Evolutionary conservation across 352 stramenopile species (phyloP).

Genomic region (Phytophthora pinifolia): DNA sequence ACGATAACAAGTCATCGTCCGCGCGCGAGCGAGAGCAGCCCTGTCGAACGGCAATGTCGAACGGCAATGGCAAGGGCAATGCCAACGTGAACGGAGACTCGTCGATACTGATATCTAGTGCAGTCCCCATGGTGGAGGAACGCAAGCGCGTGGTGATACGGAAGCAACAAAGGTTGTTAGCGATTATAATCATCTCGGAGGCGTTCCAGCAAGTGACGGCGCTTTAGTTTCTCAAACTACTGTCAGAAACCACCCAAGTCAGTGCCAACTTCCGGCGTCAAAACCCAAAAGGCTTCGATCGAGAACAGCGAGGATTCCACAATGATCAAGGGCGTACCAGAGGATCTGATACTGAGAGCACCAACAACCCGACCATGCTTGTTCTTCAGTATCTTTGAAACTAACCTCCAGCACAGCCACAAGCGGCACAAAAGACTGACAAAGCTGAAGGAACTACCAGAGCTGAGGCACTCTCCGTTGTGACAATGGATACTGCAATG

Average conservation of each 20-base stretch:
- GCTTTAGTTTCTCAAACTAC: no score
- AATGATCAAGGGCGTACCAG: not conserved
- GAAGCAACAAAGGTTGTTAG: not conserved
- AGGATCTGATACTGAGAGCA: not conserved
- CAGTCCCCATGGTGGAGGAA: no score
- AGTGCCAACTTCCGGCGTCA: not conserved
- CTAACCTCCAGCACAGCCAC: not conserved
- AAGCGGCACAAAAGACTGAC: not conserved
- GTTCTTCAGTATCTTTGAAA: not conserved
- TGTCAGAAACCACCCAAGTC: not conserved
- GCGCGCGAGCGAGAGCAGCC: not conserved
- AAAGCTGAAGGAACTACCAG: conserved; percentile 1
- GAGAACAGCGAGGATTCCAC: not conserved
- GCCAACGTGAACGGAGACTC: not conserved
- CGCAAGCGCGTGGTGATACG: not conserved
- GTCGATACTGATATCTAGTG: no score
- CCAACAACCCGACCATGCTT: not conserved
- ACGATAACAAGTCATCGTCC: not conserved
- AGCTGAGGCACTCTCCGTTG: conserved; percentile 11
- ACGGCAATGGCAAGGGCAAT: not conserved
- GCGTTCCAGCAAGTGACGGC: no score
- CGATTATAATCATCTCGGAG: not conserved
- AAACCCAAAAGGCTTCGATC: not conserved
- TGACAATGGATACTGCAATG: conserved; percentile 8
- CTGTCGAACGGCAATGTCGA: not conserved